Evolutionary conservation across 495 filamentous ascomycete genomes (phyloP).

Genomic region (Daldinia bambusicola): DNA sequence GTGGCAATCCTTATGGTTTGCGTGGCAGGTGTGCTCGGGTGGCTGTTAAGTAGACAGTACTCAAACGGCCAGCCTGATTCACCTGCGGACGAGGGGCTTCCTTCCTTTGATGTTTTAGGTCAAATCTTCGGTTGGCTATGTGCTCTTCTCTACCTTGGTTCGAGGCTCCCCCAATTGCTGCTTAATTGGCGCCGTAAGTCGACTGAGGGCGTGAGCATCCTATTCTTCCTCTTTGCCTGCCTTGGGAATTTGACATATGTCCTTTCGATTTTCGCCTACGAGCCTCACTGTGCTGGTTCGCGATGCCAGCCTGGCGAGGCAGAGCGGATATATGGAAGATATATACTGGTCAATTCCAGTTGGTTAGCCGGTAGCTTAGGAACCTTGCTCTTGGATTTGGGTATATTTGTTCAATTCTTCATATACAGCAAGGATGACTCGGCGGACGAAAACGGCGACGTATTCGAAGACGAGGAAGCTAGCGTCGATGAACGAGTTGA

Average conservation of each 20-base stretch:
- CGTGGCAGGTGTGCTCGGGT: conserved; percentile 82
- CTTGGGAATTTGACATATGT: conserved; percentile 95
- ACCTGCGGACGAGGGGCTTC: conserved; percentile 42
- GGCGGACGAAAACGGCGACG: conserved; percentile 44
- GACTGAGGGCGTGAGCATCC: conserved; percentile 87
- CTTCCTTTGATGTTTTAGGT: conserved; percentile 77
- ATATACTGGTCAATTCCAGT: conserved; percentile 85
- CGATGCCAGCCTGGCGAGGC: conserved; percentile 67
- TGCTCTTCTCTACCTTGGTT: conserved; percentile 87
- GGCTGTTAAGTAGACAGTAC: conserved; percentile 72
- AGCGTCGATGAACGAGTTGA: conserved; percentile 48
- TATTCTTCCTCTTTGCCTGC: conserved; percentile 97
- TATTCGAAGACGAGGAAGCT: conserved; percentile 31
- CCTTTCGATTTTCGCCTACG: conserved; percentile 87
- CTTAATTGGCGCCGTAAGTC: conserved; percentile 90
- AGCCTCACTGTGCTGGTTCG: conserved; percentile 65
- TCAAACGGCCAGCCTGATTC: conserved; percentile 30
- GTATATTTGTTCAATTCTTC: conserved; percentile 93
- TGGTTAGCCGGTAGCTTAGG: conserved; percentile 93
- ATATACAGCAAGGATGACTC: conserved; percentile 66
- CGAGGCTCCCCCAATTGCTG: conserved; percentile 85
- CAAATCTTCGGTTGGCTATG: conserved; percentile 89
- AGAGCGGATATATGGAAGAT: conserved; percentile 70
- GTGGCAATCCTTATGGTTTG: conserved; percentile 81
- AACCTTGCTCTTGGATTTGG: conserved; percentile 82